These are phyloP conservation scores for Fusarium gaditjirri DNA, from an alignment of 2,329 filamentous ascomycete species.

Conservation along the genomic window DNA sequence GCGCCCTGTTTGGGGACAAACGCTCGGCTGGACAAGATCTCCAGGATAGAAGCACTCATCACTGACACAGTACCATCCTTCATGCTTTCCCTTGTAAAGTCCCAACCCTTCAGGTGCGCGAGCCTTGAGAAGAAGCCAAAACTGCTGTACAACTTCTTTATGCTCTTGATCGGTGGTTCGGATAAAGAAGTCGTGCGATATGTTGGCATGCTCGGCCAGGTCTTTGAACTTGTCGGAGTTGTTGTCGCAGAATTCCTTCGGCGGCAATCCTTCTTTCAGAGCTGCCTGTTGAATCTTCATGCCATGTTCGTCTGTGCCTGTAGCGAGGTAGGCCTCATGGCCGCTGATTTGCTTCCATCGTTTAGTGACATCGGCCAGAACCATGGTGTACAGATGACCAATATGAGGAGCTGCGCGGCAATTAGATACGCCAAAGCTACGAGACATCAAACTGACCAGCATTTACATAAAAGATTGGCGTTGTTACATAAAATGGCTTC, in stretches of 20 bases:
- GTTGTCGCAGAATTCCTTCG: constrained; percentile 88
- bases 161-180: constrained; percentile 89
- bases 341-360: constrained; percentile 87
- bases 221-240: constrained; percentile 83
- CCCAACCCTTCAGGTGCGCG: constrained; percentile 68
- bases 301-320: constrained; percentile 96
- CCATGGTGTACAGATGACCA: constrained; percentile 93
- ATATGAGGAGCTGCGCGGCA: constrained; percentile 81
- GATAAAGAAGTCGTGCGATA: constrained; percentile 88
- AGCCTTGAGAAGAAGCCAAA: constrained; percentile 81
- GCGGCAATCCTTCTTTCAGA: constrained; percentile 72
- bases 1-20: constrained; percentile 83
- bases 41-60: constrained; percentile 97
- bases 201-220: constrained; percentile 74
- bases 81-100: constrained; percentile 86
- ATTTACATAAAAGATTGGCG: constrained; percentile 99
- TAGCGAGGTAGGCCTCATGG: constrained; percentile 77
- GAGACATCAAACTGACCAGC: constrained; percentile 66
- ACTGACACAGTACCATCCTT: constrained; percentile 96
- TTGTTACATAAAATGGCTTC: constrained; percentile 96
- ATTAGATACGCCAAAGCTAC: not conserved
- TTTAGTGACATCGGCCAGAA: constrained; percentile 91
- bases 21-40: constrained; percentile 74
- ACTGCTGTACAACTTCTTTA: constrained; percentile 84
- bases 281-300: constrained; percentile 96